Evolutionary conservation across 495 filamentous ascomycete genomes (phyloP).

Genomic region (Filosporella fistucella): DNA sequence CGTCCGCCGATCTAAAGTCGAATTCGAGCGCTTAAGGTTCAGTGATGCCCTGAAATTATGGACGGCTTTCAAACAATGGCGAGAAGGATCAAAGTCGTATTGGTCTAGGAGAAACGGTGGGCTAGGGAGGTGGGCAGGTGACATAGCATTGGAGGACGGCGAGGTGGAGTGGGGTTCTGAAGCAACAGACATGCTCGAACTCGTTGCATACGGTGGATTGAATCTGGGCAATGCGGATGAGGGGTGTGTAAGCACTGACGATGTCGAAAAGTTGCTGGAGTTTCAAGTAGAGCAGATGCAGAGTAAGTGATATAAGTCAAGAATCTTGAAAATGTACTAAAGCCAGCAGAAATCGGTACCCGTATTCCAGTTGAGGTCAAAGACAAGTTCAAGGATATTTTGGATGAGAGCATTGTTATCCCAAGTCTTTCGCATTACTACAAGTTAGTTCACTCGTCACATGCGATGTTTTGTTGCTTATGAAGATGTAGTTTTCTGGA

Average conservation of each 20-base stretch:
- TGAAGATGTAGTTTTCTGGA: constrained; percentile 67
- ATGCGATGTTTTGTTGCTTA: constrained; percentile 6
- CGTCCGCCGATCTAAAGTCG: constrained; percentile 67
- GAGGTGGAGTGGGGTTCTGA: constrained; percentile 35
- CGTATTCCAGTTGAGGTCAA: constrained; percentile 29
- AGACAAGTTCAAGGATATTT: constrained; percentile 57
- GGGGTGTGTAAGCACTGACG: constrained; percentile 63
- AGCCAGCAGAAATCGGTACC: constrained; percentile 20
- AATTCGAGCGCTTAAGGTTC: constrained; percentile 78
- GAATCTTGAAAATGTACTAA: not conserved
- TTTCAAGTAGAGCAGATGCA: constrained; percentile 86
- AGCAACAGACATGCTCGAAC: constrained; percentile 30
- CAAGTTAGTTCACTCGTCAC: constrained; percentile 39
- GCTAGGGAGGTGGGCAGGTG: constrained; percentile 57
- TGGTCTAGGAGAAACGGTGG: constrained; percentile 68
- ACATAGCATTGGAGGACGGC: constrained; percentile 53
- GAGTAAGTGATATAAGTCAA: constrained; percentile 43
- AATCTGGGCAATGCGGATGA: constrained; percentile 35
- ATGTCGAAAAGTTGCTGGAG: constrained; percentile 78
- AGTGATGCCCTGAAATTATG: constrained; percentile 71
- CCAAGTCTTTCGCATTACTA: constrained; percentile 77
- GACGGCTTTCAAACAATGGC: constrained; percentile 73
- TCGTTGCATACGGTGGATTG: constrained; percentile 29
- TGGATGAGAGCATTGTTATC: constrained; percentile 58
- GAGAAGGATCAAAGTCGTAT: constrained; percentile 63